Percentiles rank a stretch among this genome's conserved stretches.
Evolutionary conservation across 2,329 filamentous ascomycete genomes (phyloP).

Genomic region (Xylaria sp.): DNA sequence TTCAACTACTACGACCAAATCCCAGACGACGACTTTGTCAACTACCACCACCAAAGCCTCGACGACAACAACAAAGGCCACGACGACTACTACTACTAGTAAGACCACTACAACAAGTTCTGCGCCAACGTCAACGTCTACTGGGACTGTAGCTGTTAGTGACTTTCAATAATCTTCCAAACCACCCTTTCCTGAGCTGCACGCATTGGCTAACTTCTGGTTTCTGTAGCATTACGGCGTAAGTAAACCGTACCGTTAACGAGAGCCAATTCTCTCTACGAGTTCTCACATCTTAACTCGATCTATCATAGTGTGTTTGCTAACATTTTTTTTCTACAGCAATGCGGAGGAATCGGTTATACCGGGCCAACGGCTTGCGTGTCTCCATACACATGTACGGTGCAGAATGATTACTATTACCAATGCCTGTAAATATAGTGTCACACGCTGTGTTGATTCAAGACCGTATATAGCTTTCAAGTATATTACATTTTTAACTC

Average conservation of each 20-base stretch:
- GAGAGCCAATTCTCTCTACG: background rate
- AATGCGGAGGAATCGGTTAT: conserved; percentile 39
- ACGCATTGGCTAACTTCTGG: background rate
- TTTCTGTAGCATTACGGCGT: conserved; percentile 25
- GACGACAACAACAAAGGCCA: conserved; percentile 18
- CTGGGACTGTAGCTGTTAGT: conserved; percentile 23
- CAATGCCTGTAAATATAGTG: conserved; percentile 35
- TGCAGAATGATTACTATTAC: conserved; percentile 37
- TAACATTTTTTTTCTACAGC: conserved; percentile 23
- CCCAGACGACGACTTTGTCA: background rate
- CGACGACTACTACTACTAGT: conserved; percentile 11
- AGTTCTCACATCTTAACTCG: background rate
- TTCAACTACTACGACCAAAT: conserved; percentile 9
- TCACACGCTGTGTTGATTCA: too few relatives aligned
- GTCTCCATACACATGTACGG: conserved; percentile 36
- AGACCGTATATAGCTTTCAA: conserved; percentile 26
- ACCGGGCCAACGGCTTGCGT: conserved; percentile 37
- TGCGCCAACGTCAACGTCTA: conserved; percentile 16
- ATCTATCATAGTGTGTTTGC: background rate
- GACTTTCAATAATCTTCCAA: conserved; percentile 4
- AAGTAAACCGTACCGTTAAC: background rate
- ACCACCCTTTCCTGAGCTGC: background rate
- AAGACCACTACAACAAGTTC: conserved; percentile 13
- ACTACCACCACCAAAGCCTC: conserved; percentile 20
- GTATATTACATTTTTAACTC: background rate